Conservation (phyloP, 345 rosid genomes). For the Gossypium longicalyx region DNA sequence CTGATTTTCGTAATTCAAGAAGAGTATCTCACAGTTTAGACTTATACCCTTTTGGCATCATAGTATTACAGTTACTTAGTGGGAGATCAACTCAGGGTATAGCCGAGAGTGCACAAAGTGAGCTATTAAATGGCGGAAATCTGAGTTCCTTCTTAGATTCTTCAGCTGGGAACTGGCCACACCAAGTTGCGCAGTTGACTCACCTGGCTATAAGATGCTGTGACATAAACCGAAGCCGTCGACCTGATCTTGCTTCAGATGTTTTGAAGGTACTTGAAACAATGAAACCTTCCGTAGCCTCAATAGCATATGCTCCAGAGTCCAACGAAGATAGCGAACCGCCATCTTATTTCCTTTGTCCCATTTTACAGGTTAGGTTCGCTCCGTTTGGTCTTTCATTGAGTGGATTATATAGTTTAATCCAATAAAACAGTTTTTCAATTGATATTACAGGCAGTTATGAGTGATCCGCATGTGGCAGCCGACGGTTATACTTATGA, state of each 20-base stretch:
- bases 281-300: slow-evolving; percentile 11
- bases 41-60: slow-evolving; percentile 27
- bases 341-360: slow-evolving; percentile 25
- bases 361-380: slow-evolving; percentile 26
- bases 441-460: slow-evolving; percentile 53
- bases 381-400: not conserved
- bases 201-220: slow-evolving; percentile 28
- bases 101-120: not conserved
- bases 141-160: slow-evolving; percentile 19
- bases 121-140: not conserved
- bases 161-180: slow-evolving; percentile 31
- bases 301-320: not conserved
- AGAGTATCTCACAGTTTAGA: slow-evolving; percentile 22
- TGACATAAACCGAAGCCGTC: slow-evolving; percentile 10
- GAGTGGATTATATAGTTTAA: not conserved
- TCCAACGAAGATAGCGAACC: slow-evolving; percentile 12
- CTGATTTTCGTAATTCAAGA: slow-evolving; percentile 16
- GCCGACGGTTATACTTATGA: slow-evolving; percentile 85
- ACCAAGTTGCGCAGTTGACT: slow-evolving; percentile 22
- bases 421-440: not conserved
- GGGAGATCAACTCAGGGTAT: slow-evolving; percentile 17
- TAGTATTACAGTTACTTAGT: slow-evolving; percentile 24
- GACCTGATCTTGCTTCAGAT: slow-evolving; percentile 29
- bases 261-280: slow-evolving; percentile 22
- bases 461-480: slow-evolving; percentile 71